phyloP scores from a whole-genome alignment of 306 rosid genomes.

The Glycine tomentella region DNA sequence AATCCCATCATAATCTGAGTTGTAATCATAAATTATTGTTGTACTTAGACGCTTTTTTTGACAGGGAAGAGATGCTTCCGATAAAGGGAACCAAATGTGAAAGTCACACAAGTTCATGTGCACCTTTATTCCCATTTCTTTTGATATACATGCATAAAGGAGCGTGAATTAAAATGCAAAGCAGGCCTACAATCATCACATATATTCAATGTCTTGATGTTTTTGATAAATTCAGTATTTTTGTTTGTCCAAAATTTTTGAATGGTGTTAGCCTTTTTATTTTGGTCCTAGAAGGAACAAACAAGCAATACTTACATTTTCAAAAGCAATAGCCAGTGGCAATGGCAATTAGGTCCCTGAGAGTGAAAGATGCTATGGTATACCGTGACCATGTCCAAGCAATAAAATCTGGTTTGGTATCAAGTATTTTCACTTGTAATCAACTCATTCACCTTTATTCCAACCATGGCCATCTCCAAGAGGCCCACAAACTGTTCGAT shows the following conservation, averaged over 20 bases:
- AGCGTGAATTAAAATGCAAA: conserved; percentile 9
- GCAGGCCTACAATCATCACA: background rate
- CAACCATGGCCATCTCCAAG: conserved; percentile 46
- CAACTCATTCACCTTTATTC: conserved; percentile 67
- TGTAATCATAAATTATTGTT: background rate
- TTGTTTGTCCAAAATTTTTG: background rate
- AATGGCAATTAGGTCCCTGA: conserved; percentile 62
- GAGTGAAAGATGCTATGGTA: conserved; percentile 53
- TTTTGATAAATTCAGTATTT: background rate
- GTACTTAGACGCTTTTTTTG: background rate
- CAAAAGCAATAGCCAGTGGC: background rate
- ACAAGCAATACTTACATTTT: background rate
- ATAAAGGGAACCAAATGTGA: background rate
- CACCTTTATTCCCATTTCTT: background rate
- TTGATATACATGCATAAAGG: background rate
- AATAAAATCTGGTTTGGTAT: conserved; percentile 61
- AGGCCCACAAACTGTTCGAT: conserved; percentile 75
- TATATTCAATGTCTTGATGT: background rate
- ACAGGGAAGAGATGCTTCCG: background rate
- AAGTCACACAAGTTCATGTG: background rate
- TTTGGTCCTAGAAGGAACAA: conserved; percentile 1
- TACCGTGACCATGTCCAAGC: conserved; percentile 61
- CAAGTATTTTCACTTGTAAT: conserved; percentile 63
- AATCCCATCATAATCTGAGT: background rate
- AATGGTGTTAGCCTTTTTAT: conserved; percentile 6